phyloP scores from a whole-genome alignment of 2,329 filamentous ascomycete genomes.

The Paracoccidioides lutzii region DNA sequence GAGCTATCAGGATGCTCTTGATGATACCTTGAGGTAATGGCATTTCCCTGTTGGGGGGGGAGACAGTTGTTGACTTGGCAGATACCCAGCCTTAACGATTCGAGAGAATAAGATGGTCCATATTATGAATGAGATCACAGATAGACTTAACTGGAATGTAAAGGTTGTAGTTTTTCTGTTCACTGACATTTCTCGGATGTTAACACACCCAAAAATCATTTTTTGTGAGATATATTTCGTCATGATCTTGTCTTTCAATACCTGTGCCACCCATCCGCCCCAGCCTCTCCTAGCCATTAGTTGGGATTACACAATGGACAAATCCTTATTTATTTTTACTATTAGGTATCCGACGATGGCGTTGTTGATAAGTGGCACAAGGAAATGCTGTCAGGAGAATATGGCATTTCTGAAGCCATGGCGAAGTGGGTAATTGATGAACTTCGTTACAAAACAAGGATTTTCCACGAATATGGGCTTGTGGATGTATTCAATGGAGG shows the following conservation, averaged over 20 bases:
- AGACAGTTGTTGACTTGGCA: neutral
- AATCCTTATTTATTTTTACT: neutral
- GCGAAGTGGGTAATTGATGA: slow-evolving; percentile 28
- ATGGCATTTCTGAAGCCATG: slow-evolving; percentile 16
- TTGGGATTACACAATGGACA: neutral
- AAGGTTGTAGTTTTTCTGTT: slow-evolving; percentile 14
- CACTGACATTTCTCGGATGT: neutral
- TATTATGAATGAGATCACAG: slow-evolving; percentile 24
- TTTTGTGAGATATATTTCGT: neutral
- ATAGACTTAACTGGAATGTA: slow-evolving; percentile 23
- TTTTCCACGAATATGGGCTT: slow-evolving; percentile 27
- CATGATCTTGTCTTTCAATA: neutral
- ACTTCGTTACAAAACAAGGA: slow-evolving; percentile 34
- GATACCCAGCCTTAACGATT: slow-evolving; percentile 3
- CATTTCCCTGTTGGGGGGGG: neutral
- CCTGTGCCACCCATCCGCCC: neutral
- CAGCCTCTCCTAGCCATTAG: neutral
- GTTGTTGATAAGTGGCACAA: slow-evolving; percentile 17
- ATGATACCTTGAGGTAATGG: neutral
- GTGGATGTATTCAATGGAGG: slow-evolving; percentile 31
- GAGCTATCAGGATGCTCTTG: neutral
- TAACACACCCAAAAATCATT: neutral
- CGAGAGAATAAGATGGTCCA: slow-evolving; percentile 23
- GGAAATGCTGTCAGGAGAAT: slow-evolving; percentile 10
- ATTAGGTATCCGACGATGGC: slow-evolving; percentile 16